Evolutionary conservation across 352 stramenopile species (phyloP), one percentile per base, ranked within the genome.

Genomic region (Phytophthora tentaculata): DNA sequence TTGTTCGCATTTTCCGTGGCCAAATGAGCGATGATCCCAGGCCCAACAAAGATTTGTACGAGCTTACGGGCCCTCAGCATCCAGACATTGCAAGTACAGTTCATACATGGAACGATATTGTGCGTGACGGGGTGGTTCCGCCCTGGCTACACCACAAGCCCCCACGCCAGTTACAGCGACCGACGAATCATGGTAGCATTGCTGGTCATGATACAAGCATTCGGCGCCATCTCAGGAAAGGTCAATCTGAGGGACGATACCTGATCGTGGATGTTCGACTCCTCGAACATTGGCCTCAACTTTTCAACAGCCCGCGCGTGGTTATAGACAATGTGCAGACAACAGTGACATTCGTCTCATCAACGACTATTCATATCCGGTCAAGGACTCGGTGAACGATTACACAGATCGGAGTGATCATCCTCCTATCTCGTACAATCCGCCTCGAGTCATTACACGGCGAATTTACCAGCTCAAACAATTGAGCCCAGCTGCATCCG

Each of bases 371-470:
- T 71, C 56, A 7, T 62, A 45, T 39, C 64, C 56, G 23, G 29
- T 22, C 16, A 50, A 39, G 22, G 23, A 17, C 44, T 67, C 64
- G 6, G 56, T 71, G 48, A 70, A 74, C 61, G 55, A 70, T 61
- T 74, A 61, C 51, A 70, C 61, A 8, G 60, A 74, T 52, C 41
- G 51, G 4, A 57, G 29, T 57, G 32, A 67, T 22, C 44, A 67
- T 59, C 56, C 41, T 43, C 8, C 39, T 3, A 62, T 67, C 14
- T 62, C 43, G 35, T 71, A 68, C 57, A 68, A 71, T 55, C 62
- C 52, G 32, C 56, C 68, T 22, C 2, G 39, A 0, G 56, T 49
- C 19, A 71, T 75, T 19, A 52, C 68, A 39, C 19, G 35, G 17
- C 61, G 48, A 37, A 71, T 65, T 10, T 28, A 64, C 35, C n/a